Evolutionary conservation across 768 basidiomycete species (phyloP).

Genomic region (Phlegmacium glaucopus): DNA sequence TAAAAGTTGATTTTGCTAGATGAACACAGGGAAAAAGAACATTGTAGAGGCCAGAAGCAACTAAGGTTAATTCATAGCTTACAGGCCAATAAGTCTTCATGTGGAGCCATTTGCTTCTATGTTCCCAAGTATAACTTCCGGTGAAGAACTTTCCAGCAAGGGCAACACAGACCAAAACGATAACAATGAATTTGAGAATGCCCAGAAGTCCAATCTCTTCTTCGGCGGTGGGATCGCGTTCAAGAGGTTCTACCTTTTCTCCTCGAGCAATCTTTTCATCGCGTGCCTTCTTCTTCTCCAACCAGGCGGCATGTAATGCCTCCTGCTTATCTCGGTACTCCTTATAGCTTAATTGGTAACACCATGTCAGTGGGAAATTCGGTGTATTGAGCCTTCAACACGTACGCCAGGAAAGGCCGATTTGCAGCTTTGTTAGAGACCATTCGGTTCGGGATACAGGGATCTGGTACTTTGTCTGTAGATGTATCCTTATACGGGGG

Average conservation of each 20-base stretch:
- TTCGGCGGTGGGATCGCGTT: conserved; percentile 69
- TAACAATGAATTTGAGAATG: conserved; percentile 67
- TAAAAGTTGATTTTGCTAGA: conserved; percentile 53
- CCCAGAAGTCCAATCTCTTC: conserved; percentile 63
- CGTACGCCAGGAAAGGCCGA: conserved; percentile 76
- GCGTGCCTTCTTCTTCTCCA: conserved; percentile 66
- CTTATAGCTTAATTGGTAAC: conserved; percentile 47
- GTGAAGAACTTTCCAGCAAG: conserved; percentile 82
- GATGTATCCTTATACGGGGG: conserved; percentile 36
- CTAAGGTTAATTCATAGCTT: conserved; percentile 15
- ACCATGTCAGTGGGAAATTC: conserved; percentile 6
- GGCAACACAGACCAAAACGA: conserved; percentile 46
- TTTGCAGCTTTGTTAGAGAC: conserved; percentile 85
- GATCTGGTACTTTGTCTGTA: conserved; percentile 57
- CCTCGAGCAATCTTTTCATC: conserved; percentile 72
- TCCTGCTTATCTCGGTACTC: conserved; percentile 63
- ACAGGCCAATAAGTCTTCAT: conserved; percentile 67
- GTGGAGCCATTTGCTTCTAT: conserved; percentile 59
- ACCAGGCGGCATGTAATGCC: conserved; percentile 59
- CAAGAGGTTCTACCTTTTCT: conserved; percentile 68
- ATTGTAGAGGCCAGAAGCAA: not conserved
- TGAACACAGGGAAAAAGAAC: conserved; percentile 7
- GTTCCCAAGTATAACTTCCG: conserved; percentile 85
- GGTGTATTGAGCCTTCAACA: conserved; percentile 4
- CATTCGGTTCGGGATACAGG: conserved; percentile 59